Base-by-base conservation (phyloP, 2,329 filamentous ascomycete species). In the Thelonectria olida region DNA sequence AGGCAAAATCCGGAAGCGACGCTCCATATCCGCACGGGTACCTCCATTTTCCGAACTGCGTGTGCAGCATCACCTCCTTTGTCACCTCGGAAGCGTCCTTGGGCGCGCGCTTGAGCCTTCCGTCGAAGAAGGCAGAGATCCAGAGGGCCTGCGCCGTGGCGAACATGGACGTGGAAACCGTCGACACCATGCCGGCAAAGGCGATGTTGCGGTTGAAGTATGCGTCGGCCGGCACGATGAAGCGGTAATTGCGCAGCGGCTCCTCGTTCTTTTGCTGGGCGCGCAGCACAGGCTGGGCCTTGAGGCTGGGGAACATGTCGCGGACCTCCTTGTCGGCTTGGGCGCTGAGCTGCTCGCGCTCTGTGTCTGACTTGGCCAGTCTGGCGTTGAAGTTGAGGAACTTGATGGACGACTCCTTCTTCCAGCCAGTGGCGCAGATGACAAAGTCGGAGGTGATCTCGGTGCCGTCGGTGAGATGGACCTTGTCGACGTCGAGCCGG, bases 1-100 rank as follows among this genome's bases (percentile, higher is more conserved):
- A 93, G 15, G 91, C 88, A 66, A 93, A 88, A 73, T 92, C 90
- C 0, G 88, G 88, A 58, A 84, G 80, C 69, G 80, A 81, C 17
- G 78, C 79, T 1, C 90, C 90, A 68, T 87, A 88, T 1, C 89
- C 90, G 6, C 79, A 83, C 1, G 88, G 86, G 67, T 90, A 90
- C 19, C 90, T 82, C 84, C 88, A 89, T 59, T 82, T 85, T 2
- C 88, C 88, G 71, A 89, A 94, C 39, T 90, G 85, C 4, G 83
- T 87, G 69, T 90, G 81, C 44, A 92, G 77, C 34, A 88, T 82
- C 0, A 88, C 85, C 65, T 89, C 82, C 61, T 81, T 79, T 34
- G 72, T 74, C 9, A 84, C 63, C 36, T 71, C 62, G 1, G 78
- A 75, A 5, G 86, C 70, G 76, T 58, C 49, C 60, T 4, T 45